Evolutionary conservation across 1,284 basidiomycete species (phyloP), one percentile per base, ranked within the genome.

Genomic region (Singerocomus inundabilis): DNA sequence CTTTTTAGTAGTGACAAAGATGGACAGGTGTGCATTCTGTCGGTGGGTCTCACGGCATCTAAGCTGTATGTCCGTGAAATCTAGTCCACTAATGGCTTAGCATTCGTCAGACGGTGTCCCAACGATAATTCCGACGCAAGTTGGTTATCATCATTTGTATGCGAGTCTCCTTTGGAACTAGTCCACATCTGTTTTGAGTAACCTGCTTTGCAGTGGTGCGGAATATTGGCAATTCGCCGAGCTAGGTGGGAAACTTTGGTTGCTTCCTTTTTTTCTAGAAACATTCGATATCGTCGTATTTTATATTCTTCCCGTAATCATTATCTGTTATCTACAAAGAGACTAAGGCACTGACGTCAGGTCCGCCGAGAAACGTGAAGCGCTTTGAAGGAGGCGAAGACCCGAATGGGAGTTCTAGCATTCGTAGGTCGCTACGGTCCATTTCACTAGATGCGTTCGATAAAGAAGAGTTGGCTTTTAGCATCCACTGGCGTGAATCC

Each of bases 141-240:
- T 74, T 13, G 76, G 74, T 25, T 77, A 78, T 53, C 63, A 57
- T 30, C 76, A 77, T 51, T 75, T 75, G 75, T 76, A 59, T 29
- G 71, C 48, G 6, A 34, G 24, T 40, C 13, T 33, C 31, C 45
- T 42, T 24, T 25, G 30, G 26, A 11, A 32, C 34, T 44, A 39
- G 11, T 41, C 28, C n/a, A 39, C 43, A 26, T 36, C 44, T 42
- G 37, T 52, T 37, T n/a, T 42, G 28, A 26, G 10, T 10, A 4
- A 30, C 29, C 4, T 38, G 21, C 30, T 46, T 21, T 43, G 13
- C 35, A 78, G 74, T 46, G 73, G 61, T 12, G 68, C 70, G 2
- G 73, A 77, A 55, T 78, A 72, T 55, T 78, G 75, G 76, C 67
- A 76, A 38, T 73, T 70, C 51, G 32, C 57, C 25, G 75, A 78